phyloP scores from a whole-genome alignment of 176 grass and related monocot species.

The Aechmea fasciata region DNA sequence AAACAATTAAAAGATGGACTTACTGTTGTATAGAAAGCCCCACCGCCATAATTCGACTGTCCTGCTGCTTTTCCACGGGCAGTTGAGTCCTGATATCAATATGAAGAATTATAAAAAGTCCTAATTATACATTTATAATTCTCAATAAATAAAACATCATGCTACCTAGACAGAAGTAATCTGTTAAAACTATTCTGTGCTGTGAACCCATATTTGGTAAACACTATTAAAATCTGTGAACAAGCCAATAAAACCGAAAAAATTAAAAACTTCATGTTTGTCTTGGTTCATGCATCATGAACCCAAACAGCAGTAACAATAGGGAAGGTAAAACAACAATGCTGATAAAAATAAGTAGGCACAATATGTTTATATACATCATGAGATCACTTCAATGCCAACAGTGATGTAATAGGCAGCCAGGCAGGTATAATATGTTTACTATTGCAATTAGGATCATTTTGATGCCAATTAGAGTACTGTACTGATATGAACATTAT shows the following conservation, averaged over 20 bases:
- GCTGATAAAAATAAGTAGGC: neutral
- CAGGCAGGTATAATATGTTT: no score
- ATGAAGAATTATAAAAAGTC: neutral
- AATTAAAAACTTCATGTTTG: neutral
- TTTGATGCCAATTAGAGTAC: no score
- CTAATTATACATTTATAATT: neutral
- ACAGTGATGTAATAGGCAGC: no score
- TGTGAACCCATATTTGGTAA: neutral
- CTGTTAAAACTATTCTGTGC: neutral
- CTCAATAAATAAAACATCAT: neutral
- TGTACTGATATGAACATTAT: no score
- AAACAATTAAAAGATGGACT: slow-evolving; percentile 4
- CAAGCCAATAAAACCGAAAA: neutral
- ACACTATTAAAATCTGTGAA: neutral
- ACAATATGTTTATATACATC: no score
- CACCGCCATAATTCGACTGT: slow-evolving; percentile 50
- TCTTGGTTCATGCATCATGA: neutral
- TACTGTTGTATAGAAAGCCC: slow-evolving; percentile 52
- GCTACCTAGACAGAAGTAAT: neutral
- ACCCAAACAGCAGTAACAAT: neutral
- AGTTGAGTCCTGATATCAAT: slow-evolving; percentile 25
- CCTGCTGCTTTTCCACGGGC: slow-evolving; percentile 35
- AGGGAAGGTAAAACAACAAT: neutral
- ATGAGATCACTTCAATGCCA: no score
- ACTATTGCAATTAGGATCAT: no score